These are phyloP conservation scores for Diplodia seriata DNA, from an alignment of 2,329 filamentous ascomycete species.

Conservation along the genomic window DNA sequence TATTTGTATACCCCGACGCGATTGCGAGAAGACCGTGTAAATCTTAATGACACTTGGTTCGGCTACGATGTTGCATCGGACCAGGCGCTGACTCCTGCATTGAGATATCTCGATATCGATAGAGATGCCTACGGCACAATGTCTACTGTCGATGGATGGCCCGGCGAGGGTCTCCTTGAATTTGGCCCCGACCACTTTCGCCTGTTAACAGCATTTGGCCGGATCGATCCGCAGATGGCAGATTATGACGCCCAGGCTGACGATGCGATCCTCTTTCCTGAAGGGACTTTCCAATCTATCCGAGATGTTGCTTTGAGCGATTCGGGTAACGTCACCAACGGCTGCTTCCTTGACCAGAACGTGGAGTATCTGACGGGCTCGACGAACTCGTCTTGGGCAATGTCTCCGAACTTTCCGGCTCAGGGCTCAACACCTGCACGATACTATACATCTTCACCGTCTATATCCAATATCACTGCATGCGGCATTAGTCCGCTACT, in stretches of 20 bases:
- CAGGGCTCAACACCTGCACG: conserved; percentile 36
- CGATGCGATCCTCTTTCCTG: conserved; percentile 58
- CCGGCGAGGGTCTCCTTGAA: conserved; percentile 65
- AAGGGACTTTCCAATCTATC: conserved; percentile 52
- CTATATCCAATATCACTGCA: conserved; percentile 53
- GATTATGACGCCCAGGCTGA: conserved; percentile 64
- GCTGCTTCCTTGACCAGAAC: conserved; percentile 60
- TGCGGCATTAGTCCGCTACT: conserved; percentile 69
- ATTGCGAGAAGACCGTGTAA: conserved; percentile 59
- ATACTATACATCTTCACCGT: conserved; percentile 39
- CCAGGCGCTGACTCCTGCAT: not conserved
- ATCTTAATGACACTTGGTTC: conserved; percentile 68
- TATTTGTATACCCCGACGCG: conserved; percentile 62
- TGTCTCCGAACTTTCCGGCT: conserved; percentile 36
- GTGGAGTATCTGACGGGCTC: conserved; percentile 50
- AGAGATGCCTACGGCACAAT: conserved; percentile 41
- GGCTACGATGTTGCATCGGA: conserved; percentile 33
- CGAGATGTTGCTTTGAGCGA: conserved; percentile 45
- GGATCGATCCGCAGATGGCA: conserved; percentile 63
- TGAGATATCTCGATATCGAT: conserved; percentile 34
- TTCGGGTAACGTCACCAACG: conserved; percentile 54
- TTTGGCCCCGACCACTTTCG: conserved; percentile 59
- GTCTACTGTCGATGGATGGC: conserved; percentile 68
- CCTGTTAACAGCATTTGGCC: conserved; percentile 63
- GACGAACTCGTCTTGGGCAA: conserved; percentile 58